Conservation (phyloP, 108 stramenopile species). For the Nannochloropsis gaditana region DNA sequence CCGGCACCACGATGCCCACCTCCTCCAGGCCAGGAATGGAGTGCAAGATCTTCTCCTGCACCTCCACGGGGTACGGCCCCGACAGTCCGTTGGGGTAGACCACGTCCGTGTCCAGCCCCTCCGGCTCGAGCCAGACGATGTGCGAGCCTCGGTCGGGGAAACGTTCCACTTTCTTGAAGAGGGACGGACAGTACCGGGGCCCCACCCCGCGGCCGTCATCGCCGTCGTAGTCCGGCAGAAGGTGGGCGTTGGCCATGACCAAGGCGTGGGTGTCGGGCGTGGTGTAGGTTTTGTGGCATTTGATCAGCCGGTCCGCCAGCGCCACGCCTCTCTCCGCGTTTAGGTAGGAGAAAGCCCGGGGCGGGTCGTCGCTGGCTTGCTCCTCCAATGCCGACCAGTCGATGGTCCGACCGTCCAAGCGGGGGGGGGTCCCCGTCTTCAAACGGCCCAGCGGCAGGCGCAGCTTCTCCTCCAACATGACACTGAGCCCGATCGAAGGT, state of each 20-base stretch:
- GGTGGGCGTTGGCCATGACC: conserved; percentile 75
- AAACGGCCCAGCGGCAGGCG: conserved; percentile 81
- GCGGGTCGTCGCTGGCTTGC: conserved; percentile 76
- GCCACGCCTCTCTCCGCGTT: conserved; percentile 59
- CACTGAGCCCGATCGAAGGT: conserved; percentile 78
- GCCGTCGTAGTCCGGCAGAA: conserved; percentile 80
- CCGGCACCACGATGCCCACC: conserved; percentile 82
- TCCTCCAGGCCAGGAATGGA: conserved; percentile 75
- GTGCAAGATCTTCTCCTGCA: conserved; percentile 76
- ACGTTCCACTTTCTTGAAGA: conserved; percentile 72
- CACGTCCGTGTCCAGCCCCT: conserved; percentile 84
- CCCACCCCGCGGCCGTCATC: conserved; percentile 80
- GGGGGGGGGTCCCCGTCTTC: conserved; percentile 93
- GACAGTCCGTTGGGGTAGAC: conserved; percentile 97
- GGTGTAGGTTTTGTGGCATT: conserved; percentile 53
- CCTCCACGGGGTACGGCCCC: conserved; percentile 79
- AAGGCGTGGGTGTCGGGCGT: conserved; percentile 64
- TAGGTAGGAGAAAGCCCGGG: conserved; percentile 60
- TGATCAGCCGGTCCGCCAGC: conserved; percentile 46
- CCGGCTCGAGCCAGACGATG: conserved; percentile 94
- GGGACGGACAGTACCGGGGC: conserved; percentile 90
- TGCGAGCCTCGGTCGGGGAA: conserved; percentile 85
- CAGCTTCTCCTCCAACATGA: conserved; percentile 70
- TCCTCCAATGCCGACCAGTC: conserved; percentile 65
- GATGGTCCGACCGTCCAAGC: conserved; percentile 84